These are phyloP conservation scores for Lachnellula hyalina DNA, from an alignment of 2,329 filamentous ascomycete genomes.

Conservation along the genomic window DNA sequence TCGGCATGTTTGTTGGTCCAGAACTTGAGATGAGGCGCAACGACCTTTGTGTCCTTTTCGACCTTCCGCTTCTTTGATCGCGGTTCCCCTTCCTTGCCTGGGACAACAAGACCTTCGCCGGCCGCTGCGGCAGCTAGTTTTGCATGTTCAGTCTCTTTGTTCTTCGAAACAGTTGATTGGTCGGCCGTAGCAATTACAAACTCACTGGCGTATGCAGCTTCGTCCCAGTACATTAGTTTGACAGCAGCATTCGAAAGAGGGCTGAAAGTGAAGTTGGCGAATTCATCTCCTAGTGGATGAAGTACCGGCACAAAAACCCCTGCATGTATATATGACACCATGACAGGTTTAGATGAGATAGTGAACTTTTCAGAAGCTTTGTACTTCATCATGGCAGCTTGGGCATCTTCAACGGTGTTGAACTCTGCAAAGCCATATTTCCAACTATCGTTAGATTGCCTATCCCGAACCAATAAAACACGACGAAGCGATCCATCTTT, in stretches of 20 bases:
- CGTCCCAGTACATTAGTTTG: constrained; percentile 72
- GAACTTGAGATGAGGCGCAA: constrained; percentile 63
- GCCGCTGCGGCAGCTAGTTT: constrained; percentile 34
- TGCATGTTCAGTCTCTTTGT: constrained; percentile 28
- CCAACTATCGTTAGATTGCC: constrained; percentile 65
- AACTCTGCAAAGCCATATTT: constrained; percentile 84
- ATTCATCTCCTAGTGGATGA: constrained; percentile 48
- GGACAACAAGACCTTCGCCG: constrained; percentile 32
- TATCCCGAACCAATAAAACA: constrained; percentile 71
- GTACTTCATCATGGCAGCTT: constrained; percentile 67
- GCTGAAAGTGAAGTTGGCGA: constrained; percentile 61
- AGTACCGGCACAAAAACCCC: constrained; percentile 76
- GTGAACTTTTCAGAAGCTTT: constrained; percentile 70
- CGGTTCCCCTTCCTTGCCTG: constrained; percentile 32
- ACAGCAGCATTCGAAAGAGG: constrained; percentile 63
- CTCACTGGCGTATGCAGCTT: constrained; percentile 65
- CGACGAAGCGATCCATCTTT: constrained; percentile 69
- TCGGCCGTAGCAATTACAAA: constrained; percentile 51
- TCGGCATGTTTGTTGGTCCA: constrained; percentile 68
- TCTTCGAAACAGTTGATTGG: constrained; percentile 32
- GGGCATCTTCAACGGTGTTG: constrained; percentile 67
- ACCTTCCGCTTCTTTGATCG: constrained; percentile 52
- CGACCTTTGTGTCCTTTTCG: constrained; percentile 44
- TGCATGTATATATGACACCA: constrained; percentile 72
- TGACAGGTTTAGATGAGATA: constrained; percentile 67